These are phyloP conservation scores for Carex myosuroides DNA, from an alignment of 176 grass and related monocot species.

Conservation along the genomic window DNA sequence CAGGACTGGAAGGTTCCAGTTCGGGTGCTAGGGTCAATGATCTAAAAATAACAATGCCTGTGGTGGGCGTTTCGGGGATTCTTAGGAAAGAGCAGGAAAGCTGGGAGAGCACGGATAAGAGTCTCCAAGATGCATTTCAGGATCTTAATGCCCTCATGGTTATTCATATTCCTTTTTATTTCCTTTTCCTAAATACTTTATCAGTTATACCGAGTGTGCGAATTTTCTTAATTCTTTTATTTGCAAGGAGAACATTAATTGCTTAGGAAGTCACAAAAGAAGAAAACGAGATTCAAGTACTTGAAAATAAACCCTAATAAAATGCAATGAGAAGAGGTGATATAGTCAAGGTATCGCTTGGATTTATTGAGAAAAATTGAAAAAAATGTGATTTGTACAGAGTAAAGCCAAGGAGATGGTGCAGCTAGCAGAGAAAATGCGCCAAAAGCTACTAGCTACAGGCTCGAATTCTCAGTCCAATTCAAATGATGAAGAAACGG, in stretches of 20 bases:
- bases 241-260: background rate
- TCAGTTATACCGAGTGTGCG: background rate
- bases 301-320: background rate
- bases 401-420: slow-evolving; percentile 99
- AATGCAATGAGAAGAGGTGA: background rate
- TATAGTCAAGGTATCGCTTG: background rate
- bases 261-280: background rate
- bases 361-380: slow-evolving; percentile 10
- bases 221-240: background rate
- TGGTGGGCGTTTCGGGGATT: slow-evolving; percentile 85
- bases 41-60: slow-evolving; percentile 53
- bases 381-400: slow-evolving; percentile 22
- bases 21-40: slow-evolving; percentile 24
- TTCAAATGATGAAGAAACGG: slow-evolving; percentile 86
- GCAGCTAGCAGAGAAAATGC: slow-evolving; percentile 91
- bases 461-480: slow-evolving; percentile 43
- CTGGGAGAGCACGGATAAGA: slow-evolving; percentile 95
- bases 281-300: background rate
- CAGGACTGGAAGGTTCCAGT: slow-evolving; percentile 20
- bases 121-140: slow-evolving; percentile 94
- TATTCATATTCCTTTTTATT: slow-evolving; percentile 19
- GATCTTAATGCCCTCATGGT: slow-evolving; percentile 99
- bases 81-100: slow-evolving; percentile 90
- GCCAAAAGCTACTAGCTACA: slow-evolving; percentile 67
- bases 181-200: background rate